Conservation (phyloP, 495 filamentous ascomycete genomes). For the Corynascus novoguineensis region DNA sequence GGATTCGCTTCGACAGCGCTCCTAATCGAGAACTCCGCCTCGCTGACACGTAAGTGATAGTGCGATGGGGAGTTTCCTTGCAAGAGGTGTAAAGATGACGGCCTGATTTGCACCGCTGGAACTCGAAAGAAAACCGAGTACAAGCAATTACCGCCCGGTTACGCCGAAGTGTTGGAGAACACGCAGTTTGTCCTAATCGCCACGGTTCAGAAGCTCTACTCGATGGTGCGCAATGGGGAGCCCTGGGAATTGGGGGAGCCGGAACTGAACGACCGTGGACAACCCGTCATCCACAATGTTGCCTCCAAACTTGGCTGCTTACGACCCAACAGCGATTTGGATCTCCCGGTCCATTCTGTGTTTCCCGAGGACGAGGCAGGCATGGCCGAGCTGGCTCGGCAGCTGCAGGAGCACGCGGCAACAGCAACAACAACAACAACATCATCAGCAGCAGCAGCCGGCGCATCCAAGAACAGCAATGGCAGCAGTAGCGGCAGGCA, state of each 20-base stretch:
- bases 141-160: conserved; percentile 53
- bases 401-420: conserved; percentile 41
- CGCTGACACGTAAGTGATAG: conserved; percentile 33
- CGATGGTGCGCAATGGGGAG: conserved; percentile 51
- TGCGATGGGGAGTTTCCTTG: conserved; percentile 64
- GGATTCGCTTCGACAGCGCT: not conserved
- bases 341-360: conserved; percentile 47
- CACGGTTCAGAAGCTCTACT: conserved; percentile 54
- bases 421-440: conserved; percentile 12
- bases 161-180: conserved; percentile 54
- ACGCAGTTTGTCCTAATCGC: conserved; percentile 52
- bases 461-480: not conserved
- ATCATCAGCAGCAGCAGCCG: conserved; percentile 15
- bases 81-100: conserved; percentile 60
- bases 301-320: conserved; percentile 53
- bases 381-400: conserved; percentile 44
- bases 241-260: conserved; percentile 52
- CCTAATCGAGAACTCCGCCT: not conserved
- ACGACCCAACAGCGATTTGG: conserved; percentile 48
- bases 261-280: conserved; percentile 51
- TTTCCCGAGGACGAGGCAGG: conserved; percentile 52
- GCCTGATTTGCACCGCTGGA: conserved; percentile 52
- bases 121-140: conserved; percentile 55
- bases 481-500: conserved; percentile 25
- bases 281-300: conserved; percentile 53